Percentiles rank a stretch among this genome's conserved stretches.
These are phyloP conservation scores for Solanum appendiculatum DNA, from an alignment of 257 asterid genomes.

Conservation along the genomic window DNA sequence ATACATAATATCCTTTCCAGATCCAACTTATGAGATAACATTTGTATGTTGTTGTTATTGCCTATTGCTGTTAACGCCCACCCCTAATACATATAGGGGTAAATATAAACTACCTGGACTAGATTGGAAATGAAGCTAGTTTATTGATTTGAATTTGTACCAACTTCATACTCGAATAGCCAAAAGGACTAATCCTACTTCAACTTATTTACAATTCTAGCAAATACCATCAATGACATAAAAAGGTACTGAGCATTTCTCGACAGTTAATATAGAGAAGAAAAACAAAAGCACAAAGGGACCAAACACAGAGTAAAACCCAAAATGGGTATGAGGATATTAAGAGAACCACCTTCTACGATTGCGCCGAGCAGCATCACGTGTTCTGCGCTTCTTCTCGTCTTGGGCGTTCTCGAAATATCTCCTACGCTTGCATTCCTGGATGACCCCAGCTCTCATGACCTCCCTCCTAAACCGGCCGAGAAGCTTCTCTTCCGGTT, in stretches of 20 bases:
- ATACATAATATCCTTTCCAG: not conserved
- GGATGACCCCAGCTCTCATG: constrained; percentile 79
- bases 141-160: not conserved
- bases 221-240: not conserved
- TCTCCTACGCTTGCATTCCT: constrained; percentile 75
- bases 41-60: not conserved
- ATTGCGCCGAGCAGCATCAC: constrained; percentile 88
- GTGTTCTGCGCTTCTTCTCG: constrained; percentile 62
- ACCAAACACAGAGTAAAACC: not conserved
- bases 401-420: constrained; percentile 78
- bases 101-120: not conserved
- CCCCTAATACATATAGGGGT: not conserved
- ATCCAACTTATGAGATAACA: not conserved
- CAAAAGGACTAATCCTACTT: not conserved
- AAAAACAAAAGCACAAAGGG: not conserved
- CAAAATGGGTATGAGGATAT: not conserved
- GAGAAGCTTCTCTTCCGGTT: constrained; percentile 79
- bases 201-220: not conserved
- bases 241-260: not conserved
- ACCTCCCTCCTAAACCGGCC: constrained; percentile 87
- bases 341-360: constrained; percentile 49
- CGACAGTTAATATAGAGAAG: not conserved
- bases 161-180: not conserved
- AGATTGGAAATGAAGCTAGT: not conserved
- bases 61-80: no score